These are phyloP conservation scores for Alternaria burnsii DNA, from an alignment of 2,329 filamentous ascomycete species.

Conservation along the genomic window DNA sequence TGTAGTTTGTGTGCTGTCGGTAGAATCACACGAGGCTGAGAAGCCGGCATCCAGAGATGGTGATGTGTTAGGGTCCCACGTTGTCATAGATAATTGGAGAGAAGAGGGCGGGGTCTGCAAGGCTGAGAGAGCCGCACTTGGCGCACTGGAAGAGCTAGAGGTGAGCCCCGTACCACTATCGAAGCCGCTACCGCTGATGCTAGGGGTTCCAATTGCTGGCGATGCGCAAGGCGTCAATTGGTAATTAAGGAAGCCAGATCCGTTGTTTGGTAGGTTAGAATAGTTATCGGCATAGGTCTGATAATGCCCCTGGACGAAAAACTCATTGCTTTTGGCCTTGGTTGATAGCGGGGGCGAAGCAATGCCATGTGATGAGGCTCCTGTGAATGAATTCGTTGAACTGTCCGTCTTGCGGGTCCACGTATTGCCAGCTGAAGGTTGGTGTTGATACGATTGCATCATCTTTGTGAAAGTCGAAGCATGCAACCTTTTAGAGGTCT, in stretches of 20 bases:
- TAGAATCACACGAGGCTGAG: slow-evolving; percentile 43
- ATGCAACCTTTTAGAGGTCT: slow-evolving; percentile 29
- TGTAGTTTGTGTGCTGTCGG: slow-evolving; percentile 32
- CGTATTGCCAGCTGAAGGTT: slow-evolving; percentile 55
- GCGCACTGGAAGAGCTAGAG: slow-evolving; percentile 26
- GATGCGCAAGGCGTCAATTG: slow-evolving; percentile 48
- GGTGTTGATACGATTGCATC: slow-evolving; percentile 62
- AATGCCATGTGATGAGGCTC: slow-evolving; percentile 48
- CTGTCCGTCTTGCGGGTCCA: slow-evolving; percentile 63
- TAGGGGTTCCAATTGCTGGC: slow-evolving; percentile 36
- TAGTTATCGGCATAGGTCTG: slow-evolving; percentile 37
- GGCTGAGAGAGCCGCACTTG: slow-evolving; percentile 46
- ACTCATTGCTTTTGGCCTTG: slow-evolving; percentile 34
- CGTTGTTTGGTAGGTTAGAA: slow-evolving; percentile 27
- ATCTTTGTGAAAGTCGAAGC: slow-evolving; percentile 56
- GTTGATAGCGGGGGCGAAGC: slow-evolving; percentile 40
- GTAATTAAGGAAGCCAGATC: slow-evolving; percentile 37
- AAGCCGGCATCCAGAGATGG: slow-evolving; percentile 43
- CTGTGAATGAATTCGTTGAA: slow-evolving; percentile 59
- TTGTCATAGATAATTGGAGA: slow-evolving; percentile 37
- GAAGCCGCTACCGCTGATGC: slow-evolving; percentile 30
- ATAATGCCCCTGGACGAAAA: slow-evolving; percentile 29
- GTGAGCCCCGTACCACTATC: slow-evolving; percentile 31
- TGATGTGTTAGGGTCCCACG: slow-evolving; percentile 43
- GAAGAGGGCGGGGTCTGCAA: slow-evolving; percentile 49